Evolutionary conservation across 257 asterid species (phyloP).

Genomic region (Coffea canephora): DNA sequence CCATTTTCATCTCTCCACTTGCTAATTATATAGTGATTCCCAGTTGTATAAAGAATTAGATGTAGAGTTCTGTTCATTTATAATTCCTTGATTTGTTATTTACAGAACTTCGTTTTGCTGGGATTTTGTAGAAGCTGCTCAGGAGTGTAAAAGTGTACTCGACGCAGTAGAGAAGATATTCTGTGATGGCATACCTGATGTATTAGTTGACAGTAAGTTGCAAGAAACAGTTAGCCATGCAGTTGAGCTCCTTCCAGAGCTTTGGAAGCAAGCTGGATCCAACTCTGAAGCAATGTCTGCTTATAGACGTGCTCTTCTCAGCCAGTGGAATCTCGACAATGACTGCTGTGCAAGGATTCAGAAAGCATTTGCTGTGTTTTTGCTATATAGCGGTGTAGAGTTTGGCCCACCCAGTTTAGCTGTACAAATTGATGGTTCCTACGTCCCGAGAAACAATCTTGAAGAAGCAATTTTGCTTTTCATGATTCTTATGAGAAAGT

Average conservation of each 20-base stretch:
- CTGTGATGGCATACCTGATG: conserved; percentile 74
- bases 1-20: not conserved
- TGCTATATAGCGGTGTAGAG: conserved; percentile 87
- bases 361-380: conserved; percentile 82
- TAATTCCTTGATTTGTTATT: conserved; percentile 29
- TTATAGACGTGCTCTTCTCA: conserved; percentile 85
- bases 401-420: conserved; percentile 84
- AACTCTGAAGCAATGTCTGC: conserved; percentile 76
- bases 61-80: conserved; percentile 11
- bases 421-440: conserved; percentile 81
- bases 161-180: conserved; percentile 96
- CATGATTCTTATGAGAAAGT: conserved; percentile 93
- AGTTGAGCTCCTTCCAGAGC: conserved; percentile 93
- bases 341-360: conserved; percentile 95
- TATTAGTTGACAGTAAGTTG: conserved; percentile 74
- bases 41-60: conserved; percentile 12
- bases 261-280: conserved; percentile 78
- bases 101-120: conserved; percentile 32
- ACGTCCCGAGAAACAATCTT: conserved; percentile 80
- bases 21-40: not conserved
- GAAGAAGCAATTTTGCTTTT: conserved; percentile 94
- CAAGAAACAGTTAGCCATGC: conserved; percentile 93
- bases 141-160: conserved; percentile 87
- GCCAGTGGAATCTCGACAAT: conserved; percentile 93
- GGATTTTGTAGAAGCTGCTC: conserved; percentile 79